Evolutionary conservation across 2,329 filamentous ascomycete genomes (phyloP).

Genomic region (Phaeosphaeriaceae sp.): DNA sequence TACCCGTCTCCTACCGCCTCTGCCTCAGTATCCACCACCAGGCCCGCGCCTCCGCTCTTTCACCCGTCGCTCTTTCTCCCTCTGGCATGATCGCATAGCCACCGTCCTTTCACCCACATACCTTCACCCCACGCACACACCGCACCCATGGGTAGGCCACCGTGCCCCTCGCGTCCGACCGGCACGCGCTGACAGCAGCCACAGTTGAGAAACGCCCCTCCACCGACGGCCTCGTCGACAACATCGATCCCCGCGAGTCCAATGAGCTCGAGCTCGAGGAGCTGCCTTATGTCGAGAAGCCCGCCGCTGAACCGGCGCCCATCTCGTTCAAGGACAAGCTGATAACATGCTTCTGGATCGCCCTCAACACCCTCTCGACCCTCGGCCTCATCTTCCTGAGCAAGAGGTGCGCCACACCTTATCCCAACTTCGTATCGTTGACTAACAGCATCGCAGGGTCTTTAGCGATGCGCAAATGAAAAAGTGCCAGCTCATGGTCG

Average conservation of each 20-base stretch:
- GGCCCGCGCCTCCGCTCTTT: constrained; percentile 19
- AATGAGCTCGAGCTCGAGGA: constrained; percentile 43
- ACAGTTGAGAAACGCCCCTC: constrained; percentile 48
- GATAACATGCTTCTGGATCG: constrained; percentile 50
- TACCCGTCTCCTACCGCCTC: not conserved
- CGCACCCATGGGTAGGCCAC: constrained; percentile 37
- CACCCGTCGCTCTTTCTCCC: constrained; percentile 18
- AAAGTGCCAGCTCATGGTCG: constrained; percentile 55
- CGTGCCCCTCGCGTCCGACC: constrained; percentile 1
- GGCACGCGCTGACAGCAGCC: constrained; percentile 25
- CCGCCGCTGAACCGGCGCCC: constrained; percentile 26
- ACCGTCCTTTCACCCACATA: constrained; percentile 16
- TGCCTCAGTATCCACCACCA: not conserved
- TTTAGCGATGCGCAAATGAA: constrained; percentile 54
- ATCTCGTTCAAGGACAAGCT: constrained; percentile 46
- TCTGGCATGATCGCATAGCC: constrained; percentile 38
- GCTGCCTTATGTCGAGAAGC: constrained; percentile 45
- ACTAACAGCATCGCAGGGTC: constrained; percentile 46
- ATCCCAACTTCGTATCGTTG: not conserved
- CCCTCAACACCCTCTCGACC: constrained; percentile 53
- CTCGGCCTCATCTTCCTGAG: constrained; percentile 55
- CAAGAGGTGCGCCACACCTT: constrained; percentile 47
- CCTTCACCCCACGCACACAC: constrained; percentile 30
- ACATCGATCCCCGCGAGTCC: constrained; percentile 44
- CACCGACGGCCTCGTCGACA: constrained; percentile 48